Evolutionary conservation across 1,284 basidiomycete species (phyloP).

Genomic region (Sutorius eximius): DNA sequence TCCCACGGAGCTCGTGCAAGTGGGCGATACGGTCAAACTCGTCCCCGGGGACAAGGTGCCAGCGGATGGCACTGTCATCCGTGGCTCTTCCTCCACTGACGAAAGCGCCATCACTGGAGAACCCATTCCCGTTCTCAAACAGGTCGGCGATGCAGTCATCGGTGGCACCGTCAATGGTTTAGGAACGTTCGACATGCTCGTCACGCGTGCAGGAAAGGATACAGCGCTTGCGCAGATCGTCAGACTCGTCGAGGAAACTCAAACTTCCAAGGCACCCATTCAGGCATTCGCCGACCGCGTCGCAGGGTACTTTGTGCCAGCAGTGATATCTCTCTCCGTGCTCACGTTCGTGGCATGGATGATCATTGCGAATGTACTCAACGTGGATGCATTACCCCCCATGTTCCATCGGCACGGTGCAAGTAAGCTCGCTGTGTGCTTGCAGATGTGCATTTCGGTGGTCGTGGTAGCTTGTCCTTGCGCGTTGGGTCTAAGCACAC

Average conservation of each 20-base stretch:
- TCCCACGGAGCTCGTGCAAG: conserved; percentile 91
- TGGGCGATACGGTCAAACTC: conserved; percentile 91
- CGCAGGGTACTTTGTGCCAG: conserved; percentile 94
- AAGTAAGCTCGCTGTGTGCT: conserved; percentile 87
- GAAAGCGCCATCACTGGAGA: conserved; percentile 99
- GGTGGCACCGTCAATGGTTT: conserved; percentile 97
- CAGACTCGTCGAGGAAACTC: conserved; percentile 95
- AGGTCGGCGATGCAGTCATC: conserved; percentile 81
- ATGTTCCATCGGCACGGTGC: conserved; percentile 86
- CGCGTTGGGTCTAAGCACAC: conserved; percentile 93
- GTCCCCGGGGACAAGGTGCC: conserved; percentile 97
- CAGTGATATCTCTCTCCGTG: conserved; percentile 81
- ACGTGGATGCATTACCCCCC: conserved; percentile 64
- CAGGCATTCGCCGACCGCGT: conserved; percentile 95
- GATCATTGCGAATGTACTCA: conserved; percentile 66
- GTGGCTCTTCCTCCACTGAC: conserved; percentile 87
- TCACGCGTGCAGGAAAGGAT: conserved; percentile 94
- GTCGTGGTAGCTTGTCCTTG: conserved; percentile 99
- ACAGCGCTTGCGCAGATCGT: conserved; percentile 97
- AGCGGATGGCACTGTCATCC: conserved; percentile 89
- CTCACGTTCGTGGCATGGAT: conserved; percentile 90
- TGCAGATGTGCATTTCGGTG: conserved; percentile 97
- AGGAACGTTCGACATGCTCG: conserved; percentile 94
- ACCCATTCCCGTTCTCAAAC: conserved; percentile 87
- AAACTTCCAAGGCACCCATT: conserved; percentile 97